Conservation (phyloP, 192 early-diverging fungal genomes). For the Rhizoclosmatium globosum region DNA sequence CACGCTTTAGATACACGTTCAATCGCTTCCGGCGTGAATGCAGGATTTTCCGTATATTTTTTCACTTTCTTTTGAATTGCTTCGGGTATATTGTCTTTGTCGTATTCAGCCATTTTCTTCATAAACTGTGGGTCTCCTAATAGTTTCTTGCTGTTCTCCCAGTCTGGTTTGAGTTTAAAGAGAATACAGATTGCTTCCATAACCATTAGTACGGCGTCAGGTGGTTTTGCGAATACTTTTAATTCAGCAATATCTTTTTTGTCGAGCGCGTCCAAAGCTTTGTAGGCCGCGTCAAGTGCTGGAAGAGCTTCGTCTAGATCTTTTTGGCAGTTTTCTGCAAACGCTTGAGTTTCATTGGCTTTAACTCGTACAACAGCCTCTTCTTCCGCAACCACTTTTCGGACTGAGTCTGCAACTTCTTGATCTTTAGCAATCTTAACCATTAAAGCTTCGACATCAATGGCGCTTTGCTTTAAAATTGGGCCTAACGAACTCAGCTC, state of each 20-base stretch:
- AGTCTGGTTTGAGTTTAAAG: constrained; percentile 68
- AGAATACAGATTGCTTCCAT: constrained; percentile 70
- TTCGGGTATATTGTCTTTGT: constrained; percentile 70
- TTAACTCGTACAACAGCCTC: constrained; percentile 63
- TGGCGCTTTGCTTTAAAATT: constrained; percentile 57
- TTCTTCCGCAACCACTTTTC: constrained; percentile 69
- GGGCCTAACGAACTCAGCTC: constrained; percentile 62
- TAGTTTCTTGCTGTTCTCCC: constrained; percentile 68
- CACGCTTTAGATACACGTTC: constrained; percentile 65
- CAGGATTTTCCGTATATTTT: constrained; percentile 67
- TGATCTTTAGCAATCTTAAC: constrained; percentile 70
- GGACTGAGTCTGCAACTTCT: constrained; percentile 66
- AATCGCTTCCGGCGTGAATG: constrained; percentile 63
- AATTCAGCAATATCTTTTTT: constrained; percentile 72
- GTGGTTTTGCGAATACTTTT: constrained; percentile 69
- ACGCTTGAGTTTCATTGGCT: constrained; percentile 61
- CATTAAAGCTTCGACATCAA: constrained; percentile 65
- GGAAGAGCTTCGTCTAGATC: constrained; percentile 69
- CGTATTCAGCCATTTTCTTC: constrained; percentile 68
- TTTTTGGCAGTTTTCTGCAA: constrained; percentile 63
- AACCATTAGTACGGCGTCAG: constrained; percentile 64
- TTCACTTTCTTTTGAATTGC: constrained; percentile 62
- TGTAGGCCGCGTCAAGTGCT: constrained; percentile 64
- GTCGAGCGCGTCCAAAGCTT: constrained; percentile 63
- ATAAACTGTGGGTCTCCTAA: constrained; percentile 66